These are phyloP conservation scores for Penicillium olsonii DNA, from an alignment of 2,329 filamentous ascomycete genomes.

Conservation along the genomic window DNA sequence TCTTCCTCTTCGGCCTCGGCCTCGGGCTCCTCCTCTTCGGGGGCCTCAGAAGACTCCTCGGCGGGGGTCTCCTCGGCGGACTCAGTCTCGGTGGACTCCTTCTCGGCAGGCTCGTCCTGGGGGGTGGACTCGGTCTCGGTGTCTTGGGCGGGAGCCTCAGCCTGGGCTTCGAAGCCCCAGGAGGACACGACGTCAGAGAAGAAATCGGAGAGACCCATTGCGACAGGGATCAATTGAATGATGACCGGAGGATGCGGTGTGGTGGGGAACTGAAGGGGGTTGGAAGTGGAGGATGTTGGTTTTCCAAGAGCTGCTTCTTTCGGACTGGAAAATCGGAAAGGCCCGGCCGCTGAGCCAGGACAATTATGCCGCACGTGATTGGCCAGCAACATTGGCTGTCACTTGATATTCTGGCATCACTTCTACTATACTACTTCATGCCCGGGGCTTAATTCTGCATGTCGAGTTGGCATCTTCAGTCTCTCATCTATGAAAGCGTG, in stretches of 20 bases:
- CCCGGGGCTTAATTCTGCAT: too few relatives aligned
- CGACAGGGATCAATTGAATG: conserved; percentile 38
- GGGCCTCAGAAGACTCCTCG: conserved; percentile 51
- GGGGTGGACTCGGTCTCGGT: conserved; percentile 50
- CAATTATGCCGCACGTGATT: conserved; percentile 46
- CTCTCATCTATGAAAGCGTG: background rate
- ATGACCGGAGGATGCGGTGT: conserved; percentile 29
- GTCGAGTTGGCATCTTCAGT: too few relatives aligned
- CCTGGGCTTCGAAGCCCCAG: conserved; percentile 63
- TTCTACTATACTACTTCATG: too few relatives aligned
- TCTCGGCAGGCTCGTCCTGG: conserved; percentile 44
- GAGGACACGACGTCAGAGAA: conserved; percentile 66
- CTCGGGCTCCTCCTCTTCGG: conserved; percentile 56
- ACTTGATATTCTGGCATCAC: too few relatives aligned
- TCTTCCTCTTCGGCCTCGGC: conserved; percentile 64
- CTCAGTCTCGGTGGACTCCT: conserved; percentile 34
- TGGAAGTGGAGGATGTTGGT: conserved; percentile 37
- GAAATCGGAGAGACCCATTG: conserved; percentile 66
- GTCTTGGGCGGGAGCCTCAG: conserved; percentile 59
- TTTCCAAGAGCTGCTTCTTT: conserved; percentile 36
- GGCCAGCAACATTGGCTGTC: conserved; percentile 20
- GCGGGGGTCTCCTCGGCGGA: conserved; percentile 44
- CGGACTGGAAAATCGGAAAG: conserved; percentile 45
- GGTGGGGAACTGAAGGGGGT: conserved; percentile 30
- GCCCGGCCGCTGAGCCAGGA: conserved; percentile 39